phyloP scores from a whole-genome alignment of 176 grass and related monocot genomes.

The Cocos nucifera region DNA sequence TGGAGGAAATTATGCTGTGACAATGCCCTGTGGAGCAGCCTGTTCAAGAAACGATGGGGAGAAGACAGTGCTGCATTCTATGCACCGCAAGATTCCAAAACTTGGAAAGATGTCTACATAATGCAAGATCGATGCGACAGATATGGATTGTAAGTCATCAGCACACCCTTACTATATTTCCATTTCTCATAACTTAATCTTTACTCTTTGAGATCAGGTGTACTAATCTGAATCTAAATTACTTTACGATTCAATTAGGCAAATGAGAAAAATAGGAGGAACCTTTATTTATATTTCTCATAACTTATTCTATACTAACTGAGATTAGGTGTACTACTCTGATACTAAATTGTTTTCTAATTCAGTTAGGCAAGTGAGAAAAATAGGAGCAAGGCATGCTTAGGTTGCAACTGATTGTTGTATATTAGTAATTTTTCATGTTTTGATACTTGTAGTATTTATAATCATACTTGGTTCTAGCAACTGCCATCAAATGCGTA shows the following conservation, averaged over 20 bases:
- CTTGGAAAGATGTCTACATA: conserved; percentile 81
- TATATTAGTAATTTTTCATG: too few species aligned
- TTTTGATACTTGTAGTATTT: too few species aligned
- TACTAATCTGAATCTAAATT: background rate
- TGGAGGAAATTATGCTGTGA: conserved; percentile 67
- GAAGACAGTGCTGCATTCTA: conserved; percentile 50
- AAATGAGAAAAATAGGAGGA: too few species aligned
- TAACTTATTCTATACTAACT: background rate
- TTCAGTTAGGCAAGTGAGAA: too few species aligned
- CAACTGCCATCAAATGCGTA: too few species aligned
- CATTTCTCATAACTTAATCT: background rate
- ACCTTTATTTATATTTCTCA: background rate
- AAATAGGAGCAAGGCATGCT: too few species aligned
- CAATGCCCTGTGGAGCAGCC: conserved; percentile 53
- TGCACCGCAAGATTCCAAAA: conserved; percentile 38
- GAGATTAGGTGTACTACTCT: background rate
- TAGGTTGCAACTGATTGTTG: too few species aligned
- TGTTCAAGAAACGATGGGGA: conserved; percentile 71
- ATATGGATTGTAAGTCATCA: conserved; percentile 57
- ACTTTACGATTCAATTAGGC: too few species aligned
- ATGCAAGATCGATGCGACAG: conserved; percentile 77
- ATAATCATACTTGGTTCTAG: too few species aligned
- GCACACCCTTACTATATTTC: too few species aligned
- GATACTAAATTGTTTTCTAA: too few species aligned
- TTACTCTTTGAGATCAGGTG: background rate